Base-by-base conservation (phyloP, 2,329 filamentous ascomycete species). In the Pseudocercospora fijiensis region DNA sequence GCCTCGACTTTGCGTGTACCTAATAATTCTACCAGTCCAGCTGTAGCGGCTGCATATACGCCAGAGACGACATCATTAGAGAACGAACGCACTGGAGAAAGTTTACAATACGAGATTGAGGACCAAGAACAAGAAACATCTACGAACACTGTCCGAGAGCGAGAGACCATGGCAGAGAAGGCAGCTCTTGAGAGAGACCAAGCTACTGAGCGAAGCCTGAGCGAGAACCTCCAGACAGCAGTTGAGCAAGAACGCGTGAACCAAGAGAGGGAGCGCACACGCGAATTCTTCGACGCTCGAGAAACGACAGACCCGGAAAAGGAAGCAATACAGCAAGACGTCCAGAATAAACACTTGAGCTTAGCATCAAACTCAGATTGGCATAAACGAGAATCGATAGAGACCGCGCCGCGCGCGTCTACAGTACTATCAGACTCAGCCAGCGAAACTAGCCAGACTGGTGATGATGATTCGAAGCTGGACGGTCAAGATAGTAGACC, bases 341-440 rank as follows among this genome's bases (percentile, higher is more conserved):
- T 61, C 26, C 58, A 59, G 33, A 64, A 64, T 10, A 68, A 66
- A 37, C 64, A 66, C 53, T 30, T 69, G 41, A 67, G 62, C 57
- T 37, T 62, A 7, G 62, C 55, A n/a, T 65, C 63, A 1, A 62
- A 53, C 22, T 26, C 64, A 6, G 67, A 69, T 51, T 56, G 52
- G 28, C 47, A 63, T 11, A 69, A 69, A 52, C 37, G 67, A 28
- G 67, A 69, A 37, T 69, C 67, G 13, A 64, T 69, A 41, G 67
- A 69, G 43, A 67, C 67, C 22, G 61, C 61, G 18, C 56, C 63
- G 7, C 64, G 67, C n/a, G 62, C 64, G 33, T 67, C 65, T 1
- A 65, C 67, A 2, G 63, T 69, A 16, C 41, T 67, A 5, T 67
- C 67, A 7, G 63, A 65, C 30, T 69, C 61, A 43, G 64, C 56